A percentile compares a stretch with the other conserved stretches of the same genome.
These are phyloP conservation scores for Incumbomyces delicatus DNA, from an alignment of 2,329 filamentous ascomycete species.

Conservation along the genomic window DNA sequence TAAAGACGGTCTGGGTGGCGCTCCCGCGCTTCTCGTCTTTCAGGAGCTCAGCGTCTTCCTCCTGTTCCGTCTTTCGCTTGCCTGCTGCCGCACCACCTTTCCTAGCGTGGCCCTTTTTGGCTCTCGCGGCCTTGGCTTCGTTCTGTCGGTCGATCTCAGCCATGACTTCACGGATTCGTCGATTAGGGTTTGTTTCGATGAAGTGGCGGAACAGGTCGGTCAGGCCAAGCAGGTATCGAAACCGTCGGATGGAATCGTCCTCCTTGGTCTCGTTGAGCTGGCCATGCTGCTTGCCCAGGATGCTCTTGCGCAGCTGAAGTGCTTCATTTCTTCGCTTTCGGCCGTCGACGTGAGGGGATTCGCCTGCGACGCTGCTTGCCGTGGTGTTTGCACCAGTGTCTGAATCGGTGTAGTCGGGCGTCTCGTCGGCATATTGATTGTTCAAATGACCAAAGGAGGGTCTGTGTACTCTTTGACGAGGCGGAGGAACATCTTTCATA, in stretches of 20 bases:
- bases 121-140: slow-evolving; percentile 56
- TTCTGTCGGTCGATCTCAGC: slow-evolving; percentile 91
- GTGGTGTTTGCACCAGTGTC: slow-evolving; percentile 54
- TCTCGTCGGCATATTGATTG: slow-evolving; percentile 43
- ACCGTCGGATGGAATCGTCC: slow-evolving; percentile 87
- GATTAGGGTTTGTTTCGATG: slow-evolving; percentile 94
- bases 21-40: slow-evolving; percentile 82
- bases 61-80: slow-evolving; percentile 83
- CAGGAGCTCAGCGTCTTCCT: slow-evolving; percentile 84
- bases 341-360: slow-evolving; percentile 57
- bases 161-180: slow-evolving; percentile 88
- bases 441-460: slow-evolving; percentile 20
- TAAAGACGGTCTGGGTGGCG: slow-evolving; percentile 79
- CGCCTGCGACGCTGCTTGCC: slow-evolving; percentile 78
- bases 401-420: slow-evolving; percentile 56
- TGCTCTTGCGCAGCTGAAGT: slow-evolving; percentile 79
- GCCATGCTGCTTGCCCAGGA: slow-evolving; percentile 92
- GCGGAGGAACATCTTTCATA: slow-evolving; percentile 31
- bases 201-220: slow-evolving; percentile 98
- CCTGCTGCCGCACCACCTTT: slow-evolving; percentile 73
- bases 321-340: slow-evolving; percentile 78
- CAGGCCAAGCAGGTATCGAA: slow-evolving; percentile 85
- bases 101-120: slow-evolving; percentile 64
- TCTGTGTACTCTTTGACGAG: slow-evolving; percentile 15
- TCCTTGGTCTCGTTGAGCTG: slow-evolving; percentile 89